phyloP scores from a whole-genome alignment of 1,139 yeast genomes.

The Wickerhamomyces sp. region DNA sequence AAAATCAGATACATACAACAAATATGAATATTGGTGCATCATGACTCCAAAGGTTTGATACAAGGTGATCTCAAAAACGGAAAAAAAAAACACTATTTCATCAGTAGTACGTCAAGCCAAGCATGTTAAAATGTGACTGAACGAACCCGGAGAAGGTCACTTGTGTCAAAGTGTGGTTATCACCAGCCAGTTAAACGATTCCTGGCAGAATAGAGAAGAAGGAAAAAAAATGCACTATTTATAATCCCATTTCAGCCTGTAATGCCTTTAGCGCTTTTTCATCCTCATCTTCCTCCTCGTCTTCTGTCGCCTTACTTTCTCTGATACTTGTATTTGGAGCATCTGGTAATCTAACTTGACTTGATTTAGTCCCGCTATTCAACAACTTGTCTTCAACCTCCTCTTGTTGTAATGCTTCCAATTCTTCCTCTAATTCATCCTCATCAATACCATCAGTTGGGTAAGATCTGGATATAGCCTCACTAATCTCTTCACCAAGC shows the following conservation, averaged over 20 bases:
- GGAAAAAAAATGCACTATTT: constrained; percentile 12
- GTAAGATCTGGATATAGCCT: constrained; percentile 86
- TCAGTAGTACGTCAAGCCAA: too few relatives aligned
- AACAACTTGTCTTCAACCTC: constrained; percentile 57
- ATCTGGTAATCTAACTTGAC: constrained; percentile 32
- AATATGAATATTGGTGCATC: too few relatives aligned
- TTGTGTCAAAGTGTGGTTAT: too few relatives aligned
- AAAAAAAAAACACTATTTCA: not conserved
- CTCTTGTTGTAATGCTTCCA: constrained; percentile 84
- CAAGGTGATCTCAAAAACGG: not conserved
- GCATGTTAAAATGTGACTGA: not conserved
- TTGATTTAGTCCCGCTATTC: constrained; percentile 37
- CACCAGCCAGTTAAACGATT: too few relatives aligned
- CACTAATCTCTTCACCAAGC: constrained; percentile 90
- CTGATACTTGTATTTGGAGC: constrained; percentile 30
- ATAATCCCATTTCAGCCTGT: constrained; percentile 94
- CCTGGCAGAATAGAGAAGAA: too few relatives aligned
- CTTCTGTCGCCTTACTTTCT: constrained; percentile 21
- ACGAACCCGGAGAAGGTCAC: too few relatives aligned
- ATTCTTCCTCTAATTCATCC: constrained; percentile 85
- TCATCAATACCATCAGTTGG: constrained; percentile 68
- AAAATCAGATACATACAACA: too few relatives aligned
- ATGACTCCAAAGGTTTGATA: too few relatives aligned
- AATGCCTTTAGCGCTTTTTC: constrained; percentile 86
- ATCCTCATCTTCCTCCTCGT: constrained; percentile 73